phyloP scores from a whole-genome alignment of 805 yeast genomes.

The Lipomyces mesembrius region DNA sequence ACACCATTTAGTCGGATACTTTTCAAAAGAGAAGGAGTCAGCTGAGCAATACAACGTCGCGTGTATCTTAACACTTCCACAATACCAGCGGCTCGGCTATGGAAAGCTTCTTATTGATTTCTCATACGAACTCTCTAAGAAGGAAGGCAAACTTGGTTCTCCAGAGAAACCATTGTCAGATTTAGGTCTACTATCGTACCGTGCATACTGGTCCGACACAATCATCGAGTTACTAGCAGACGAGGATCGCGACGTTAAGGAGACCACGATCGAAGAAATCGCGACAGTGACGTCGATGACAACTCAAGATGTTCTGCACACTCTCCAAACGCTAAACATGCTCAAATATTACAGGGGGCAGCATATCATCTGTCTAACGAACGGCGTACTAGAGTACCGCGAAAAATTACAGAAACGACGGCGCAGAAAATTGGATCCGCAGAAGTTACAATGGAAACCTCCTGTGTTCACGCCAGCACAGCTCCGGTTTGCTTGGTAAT shows the following conservation, averaged over 20 bases:
- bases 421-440: slow-evolving; percentile 70
- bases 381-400: slow-evolving; percentile 75
- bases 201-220: slow-evolving; percentile 96
- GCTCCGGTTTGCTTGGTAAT: slow-evolving; percentile 91
- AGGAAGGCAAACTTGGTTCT: slow-evolving; percentile 89
- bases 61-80: slow-evolving; percentile 93
- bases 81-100: slow-evolving; percentile 93
- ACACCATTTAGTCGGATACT: slow-evolving; percentile 94
- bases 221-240: slow-evolving; percentile 67
- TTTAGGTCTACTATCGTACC: slow-evolving; percentile 86
- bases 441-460: slow-evolving; percentile 84
- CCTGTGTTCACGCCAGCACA: slow-evolving; percentile 95
- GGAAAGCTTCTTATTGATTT: slow-evolving; percentile 92
- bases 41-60: slow-evolving; percentile 96
- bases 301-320: slow-evolving; percentile 91
- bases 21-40: slow-evolving; percentile 94
- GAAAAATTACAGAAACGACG: slow-evolving; percentile 72
- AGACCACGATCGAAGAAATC: slow-evolving; percentile 84
- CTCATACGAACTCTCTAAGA: slow-evolving; percentile 85
- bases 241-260: slow-evolving; percentile 23
- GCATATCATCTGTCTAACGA: slow-evolving; percentile 84
- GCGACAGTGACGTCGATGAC: slow-evolving; percentile 90
- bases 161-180: slow-evolving; percentile 98
- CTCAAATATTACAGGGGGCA: slow-evolving; percentile 93
- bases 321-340: slow-evolving; percentile 88